Conservation (phyloP, 2,329 filamentous ascomycete genomes). For the Xylaria polymorpha region DNA sequence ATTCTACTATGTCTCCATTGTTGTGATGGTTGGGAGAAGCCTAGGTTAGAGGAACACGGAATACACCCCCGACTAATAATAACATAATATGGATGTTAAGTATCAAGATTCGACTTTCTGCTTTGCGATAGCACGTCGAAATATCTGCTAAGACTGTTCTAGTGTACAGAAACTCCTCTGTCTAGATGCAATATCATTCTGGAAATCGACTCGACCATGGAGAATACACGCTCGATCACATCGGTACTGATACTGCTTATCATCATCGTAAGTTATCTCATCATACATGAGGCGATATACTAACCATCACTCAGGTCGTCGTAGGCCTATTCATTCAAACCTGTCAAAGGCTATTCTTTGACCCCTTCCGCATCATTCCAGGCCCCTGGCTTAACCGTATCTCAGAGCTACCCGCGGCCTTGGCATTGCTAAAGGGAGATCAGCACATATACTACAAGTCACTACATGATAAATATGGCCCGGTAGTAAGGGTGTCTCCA, state of each 20-base stretch:
- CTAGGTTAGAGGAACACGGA: no score
- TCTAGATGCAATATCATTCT: neutral
- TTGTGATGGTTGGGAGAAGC: no score
- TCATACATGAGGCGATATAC: neutral
- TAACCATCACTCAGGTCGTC: neutral
- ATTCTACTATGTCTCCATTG: no score
- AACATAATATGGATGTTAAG: no score
- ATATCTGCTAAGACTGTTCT: neutral
- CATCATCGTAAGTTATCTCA: neutral
- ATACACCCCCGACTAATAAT: no score
- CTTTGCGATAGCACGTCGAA: no score
- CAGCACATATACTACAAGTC: neutral
- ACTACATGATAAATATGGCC: constrained; percentile 1
- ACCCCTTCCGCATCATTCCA: neutral
- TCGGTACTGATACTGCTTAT: neutral
- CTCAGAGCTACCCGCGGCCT: neutral
- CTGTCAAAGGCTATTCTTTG: neutral
- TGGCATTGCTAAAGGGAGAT: neutral
- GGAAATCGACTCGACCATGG: neutral
- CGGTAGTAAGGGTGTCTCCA: neutral
- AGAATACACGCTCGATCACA: neutral
- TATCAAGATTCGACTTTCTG: no score
- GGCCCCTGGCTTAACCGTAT: neutral
- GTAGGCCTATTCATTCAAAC: neutral
- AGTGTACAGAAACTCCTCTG: neutral